Evolutionary conservation across 192 early-diverging fungal genomes (phyloP).

Genomic region (Spizellomyces punctatus): DNA sequence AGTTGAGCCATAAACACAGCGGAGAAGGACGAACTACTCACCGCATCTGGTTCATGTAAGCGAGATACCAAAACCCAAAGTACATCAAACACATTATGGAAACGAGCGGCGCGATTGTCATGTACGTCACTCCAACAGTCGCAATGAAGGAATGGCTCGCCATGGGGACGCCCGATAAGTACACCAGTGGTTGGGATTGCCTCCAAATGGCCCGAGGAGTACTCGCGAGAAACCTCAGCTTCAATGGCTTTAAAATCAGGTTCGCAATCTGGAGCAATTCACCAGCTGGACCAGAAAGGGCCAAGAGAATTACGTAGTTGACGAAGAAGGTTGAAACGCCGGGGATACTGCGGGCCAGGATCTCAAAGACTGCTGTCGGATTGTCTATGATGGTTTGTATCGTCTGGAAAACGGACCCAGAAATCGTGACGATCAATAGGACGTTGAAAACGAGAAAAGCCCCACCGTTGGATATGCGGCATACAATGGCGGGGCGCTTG

Average conservation of each 20-base stretch:
- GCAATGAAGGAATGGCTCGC: conserved; percentile 30
- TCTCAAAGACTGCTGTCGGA: conserved; percentile 40
- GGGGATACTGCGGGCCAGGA: conserved; percentile 61
- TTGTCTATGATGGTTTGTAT: conserved; percentile 52
- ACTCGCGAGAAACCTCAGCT: conserved; percentile 55
- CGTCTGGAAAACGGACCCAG: conserved; percentile 55
- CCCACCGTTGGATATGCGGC: too few relatives aligned
- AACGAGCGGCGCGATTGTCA: conserved; percentile 73
- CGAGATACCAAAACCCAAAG: conserved; percentile 71
- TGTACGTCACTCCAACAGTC: conserved; percentile 70
- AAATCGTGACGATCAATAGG: conserved; percentile 73
- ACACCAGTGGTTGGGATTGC: conserved; percentile 50
- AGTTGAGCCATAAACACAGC: background rate
- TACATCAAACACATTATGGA: conserved; percentile 69
- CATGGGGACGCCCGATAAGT: conserved; percentile 31
- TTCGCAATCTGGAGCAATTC: conserved; percentile 69
- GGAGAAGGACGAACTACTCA: conserved; percentile 14
- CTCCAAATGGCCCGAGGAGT: conserved; percentile 61
- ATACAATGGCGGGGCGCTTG: too few relatives aligned
- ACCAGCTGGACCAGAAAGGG: conserved; percentile 59
- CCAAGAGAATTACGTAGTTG: conserved; percentile 74
- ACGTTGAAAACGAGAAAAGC: conserved; percentile 65
- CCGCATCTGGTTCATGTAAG: conserved; percentile 76
- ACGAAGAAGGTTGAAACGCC: conserved; percentile 75
- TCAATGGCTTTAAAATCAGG: conserved; percentile 57